Conservation (phyloP, 2,329 filamentous ascomycete species). For the Seiridium cupressi region DNA sequence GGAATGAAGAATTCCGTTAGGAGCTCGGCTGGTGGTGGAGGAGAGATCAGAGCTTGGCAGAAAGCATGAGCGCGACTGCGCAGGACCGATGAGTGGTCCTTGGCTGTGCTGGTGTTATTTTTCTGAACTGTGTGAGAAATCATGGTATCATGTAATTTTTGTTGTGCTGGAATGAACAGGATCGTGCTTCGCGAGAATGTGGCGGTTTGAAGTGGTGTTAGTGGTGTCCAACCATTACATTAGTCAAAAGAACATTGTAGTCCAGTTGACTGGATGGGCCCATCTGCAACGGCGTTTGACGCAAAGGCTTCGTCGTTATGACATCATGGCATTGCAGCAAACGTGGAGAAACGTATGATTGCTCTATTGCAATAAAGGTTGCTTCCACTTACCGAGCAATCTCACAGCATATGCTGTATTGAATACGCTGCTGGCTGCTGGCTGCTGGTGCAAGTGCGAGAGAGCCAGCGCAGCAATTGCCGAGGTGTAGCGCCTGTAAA, state of each 20-base stretch:
- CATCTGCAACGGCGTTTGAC: neutral
- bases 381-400: neutral
- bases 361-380: neutral
- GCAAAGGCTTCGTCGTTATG: slow-evolving; percentile 3
- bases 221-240: no score
- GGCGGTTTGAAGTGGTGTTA: neutral
- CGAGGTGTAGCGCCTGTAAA: no score
- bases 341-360: neutral
- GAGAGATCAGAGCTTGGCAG: slow-evolving; percentile 7
- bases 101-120: neutral
- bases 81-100: neutral
- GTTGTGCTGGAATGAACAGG: neutral
- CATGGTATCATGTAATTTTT: neutral
- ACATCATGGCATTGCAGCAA: slow-evolving; percentile 2
- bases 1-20: slow-evolving; percentile 10
- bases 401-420: neutral
- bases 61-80: slow-evolving; percentile 11
- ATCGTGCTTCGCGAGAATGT: neutral
- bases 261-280: neutral
- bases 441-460: no score
- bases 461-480: no score
- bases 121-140: slow-evolving; percentile 6
- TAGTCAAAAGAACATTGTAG: neutral
- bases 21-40: slow-evolving; percentile 5
- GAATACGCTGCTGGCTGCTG: neutral